Conservation (phyloP, 2,329 filamentous ascomycete genomes). For the Ophiostoma pallidulum region DNA sequence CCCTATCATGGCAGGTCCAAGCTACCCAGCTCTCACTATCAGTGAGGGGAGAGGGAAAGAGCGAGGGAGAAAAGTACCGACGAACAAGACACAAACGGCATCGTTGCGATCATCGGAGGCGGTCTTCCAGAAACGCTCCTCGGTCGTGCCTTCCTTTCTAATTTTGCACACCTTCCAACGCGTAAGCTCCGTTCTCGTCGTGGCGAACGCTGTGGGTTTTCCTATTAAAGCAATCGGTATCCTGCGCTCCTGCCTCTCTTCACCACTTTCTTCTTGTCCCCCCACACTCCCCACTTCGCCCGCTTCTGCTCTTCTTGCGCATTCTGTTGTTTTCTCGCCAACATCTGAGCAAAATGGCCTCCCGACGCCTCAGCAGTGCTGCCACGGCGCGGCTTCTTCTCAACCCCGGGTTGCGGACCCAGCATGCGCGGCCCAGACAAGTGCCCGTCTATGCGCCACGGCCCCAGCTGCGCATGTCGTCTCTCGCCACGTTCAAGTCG, state of each 20-base stretch:
- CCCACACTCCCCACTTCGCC: not conserved
- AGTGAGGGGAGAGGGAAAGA: not conserved
- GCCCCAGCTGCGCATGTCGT: slow-evolving; percentile 33
- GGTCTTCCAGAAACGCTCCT: not conserved
- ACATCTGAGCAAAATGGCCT: slow-evolving; percentile 14
- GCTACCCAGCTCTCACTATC: not conserved
- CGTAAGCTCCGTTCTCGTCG: too few relatives aligned
- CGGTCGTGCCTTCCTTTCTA: not conserved
- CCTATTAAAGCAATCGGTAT: too few relatives aligned
- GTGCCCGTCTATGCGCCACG: not conserved
- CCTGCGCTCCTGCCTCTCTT: not conserved
- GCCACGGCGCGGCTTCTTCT: slow-evolving; percentile 11
- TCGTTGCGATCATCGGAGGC: slow-evolving; percentile 8
- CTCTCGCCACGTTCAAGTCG: slow-evolving; percentile 76
- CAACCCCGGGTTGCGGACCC: not conserved
- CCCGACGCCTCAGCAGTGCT: slow-evolving; percentile 12
- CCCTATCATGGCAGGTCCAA: slow-evolving; percentile 8
- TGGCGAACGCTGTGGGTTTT: too few relatives aligned
- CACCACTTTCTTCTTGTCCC: not conserved
- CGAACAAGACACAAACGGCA: not conserved
- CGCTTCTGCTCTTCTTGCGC: not conserved
- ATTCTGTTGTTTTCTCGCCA: not conserved
- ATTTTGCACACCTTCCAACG: not conserved
- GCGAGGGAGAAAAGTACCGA: not conserved
- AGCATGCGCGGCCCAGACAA: not conserved